Percentiles rank a stretch among this genome's conserved stretches.
Conservation (phyloP, 2,329 filamentous ascomycete genomes). For the Diaporthe batatas region DNA sequence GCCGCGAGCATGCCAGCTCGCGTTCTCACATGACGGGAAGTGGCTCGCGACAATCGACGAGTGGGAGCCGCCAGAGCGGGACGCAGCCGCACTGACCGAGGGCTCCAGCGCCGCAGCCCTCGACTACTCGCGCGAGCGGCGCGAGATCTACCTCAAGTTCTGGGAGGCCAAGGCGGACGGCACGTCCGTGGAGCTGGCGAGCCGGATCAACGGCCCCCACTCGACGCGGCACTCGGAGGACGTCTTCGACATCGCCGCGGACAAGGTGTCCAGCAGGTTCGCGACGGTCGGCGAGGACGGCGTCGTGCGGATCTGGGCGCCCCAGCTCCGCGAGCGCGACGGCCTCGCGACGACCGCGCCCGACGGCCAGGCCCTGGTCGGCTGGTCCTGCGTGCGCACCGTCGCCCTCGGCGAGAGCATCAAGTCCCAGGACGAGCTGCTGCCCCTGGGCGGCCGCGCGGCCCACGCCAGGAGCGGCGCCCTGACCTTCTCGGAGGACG, state of each 20-base stretch:
- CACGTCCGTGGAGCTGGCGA: constrained; percentile 79
- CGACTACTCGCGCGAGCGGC: constrained; percentile 64
- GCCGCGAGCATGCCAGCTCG: constrained; percentile 81
- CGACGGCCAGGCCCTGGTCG: constrained; percentile 71
- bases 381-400: constrained; percentile 79
- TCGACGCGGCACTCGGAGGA: constrained; percentile 65
- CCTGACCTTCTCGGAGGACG: constrained; percentile 85
- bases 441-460: constrained; percentile 49
- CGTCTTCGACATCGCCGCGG: constrained; percentile 80
- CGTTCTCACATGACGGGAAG: constrained; percentile 82
- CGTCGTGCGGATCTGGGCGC: constrained; percentile 84
- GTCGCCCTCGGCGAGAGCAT: constrained; percentile 63
- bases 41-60: constrained; percentile 95
- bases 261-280: constrained; percentile 79
- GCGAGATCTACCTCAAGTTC: constrained; percentile 89
- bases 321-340: constrained; percentile 76
- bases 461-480: constrained; percentile 67
- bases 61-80: constrained; percentile 81
- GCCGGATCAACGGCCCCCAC: constrained; percentile 88
- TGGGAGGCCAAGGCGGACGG: constrained; percentile 77
- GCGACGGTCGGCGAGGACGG: constrained; percentile 88
- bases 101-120: constrained; percentile 53
- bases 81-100: constrained; percentile 71
- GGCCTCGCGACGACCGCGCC: constrained; percentile 74
- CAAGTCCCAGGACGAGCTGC: constrained; percentile 51